A percentile compares a stretch with the other conserved stretches of the same genome.
These are phyloP conservation scores for Adansonia grandidieri DNA, from an alignment of 441 rosid genomes.

Conservation along the genomic window DNA sequence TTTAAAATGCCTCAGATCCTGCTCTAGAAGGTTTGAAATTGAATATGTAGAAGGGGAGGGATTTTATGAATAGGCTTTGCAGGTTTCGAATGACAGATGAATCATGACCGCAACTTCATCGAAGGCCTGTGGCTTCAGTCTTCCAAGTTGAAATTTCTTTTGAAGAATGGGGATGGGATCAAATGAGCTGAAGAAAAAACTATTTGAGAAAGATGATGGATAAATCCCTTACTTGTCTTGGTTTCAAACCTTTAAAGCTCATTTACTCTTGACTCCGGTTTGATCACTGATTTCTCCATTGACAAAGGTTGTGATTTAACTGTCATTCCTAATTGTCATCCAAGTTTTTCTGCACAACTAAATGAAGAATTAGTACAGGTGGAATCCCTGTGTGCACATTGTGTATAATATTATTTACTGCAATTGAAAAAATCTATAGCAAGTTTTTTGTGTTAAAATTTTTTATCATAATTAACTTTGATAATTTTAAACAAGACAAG, in stretches of 20 bases:
- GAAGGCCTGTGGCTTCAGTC: background rate
- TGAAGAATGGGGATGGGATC: constrained; percentile 33
- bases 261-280: background rate
- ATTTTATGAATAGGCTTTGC: background rate
- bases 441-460: too few relatives aligned
- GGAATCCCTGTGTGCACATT: too few relatives aligned
- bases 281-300: constrained; percentile 1
- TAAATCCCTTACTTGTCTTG: background rate
- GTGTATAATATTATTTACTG: too few relatives aligned
- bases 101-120: constrained; percentile 29
- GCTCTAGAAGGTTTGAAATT: background rate
- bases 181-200: constrained; percentile 24
- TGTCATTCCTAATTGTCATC: constrained; percentile 39
- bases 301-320: constrained; percentile 37
- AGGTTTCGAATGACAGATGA: constrained; percentile 44
- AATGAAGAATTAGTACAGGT: background rate
- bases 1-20: background rate
- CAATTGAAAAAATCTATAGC: too few relatives aligned
- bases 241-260: too few relatives aligned
- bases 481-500: too few relatives aligned
- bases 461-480: too few relatives aligned
- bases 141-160: background rate
- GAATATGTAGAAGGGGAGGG: background rate
- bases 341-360: background rate
- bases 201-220: background rate